Evolutionary conservation across 208 protist species (phyloP).

Genomic region (Crithidia bombi): DNA sequence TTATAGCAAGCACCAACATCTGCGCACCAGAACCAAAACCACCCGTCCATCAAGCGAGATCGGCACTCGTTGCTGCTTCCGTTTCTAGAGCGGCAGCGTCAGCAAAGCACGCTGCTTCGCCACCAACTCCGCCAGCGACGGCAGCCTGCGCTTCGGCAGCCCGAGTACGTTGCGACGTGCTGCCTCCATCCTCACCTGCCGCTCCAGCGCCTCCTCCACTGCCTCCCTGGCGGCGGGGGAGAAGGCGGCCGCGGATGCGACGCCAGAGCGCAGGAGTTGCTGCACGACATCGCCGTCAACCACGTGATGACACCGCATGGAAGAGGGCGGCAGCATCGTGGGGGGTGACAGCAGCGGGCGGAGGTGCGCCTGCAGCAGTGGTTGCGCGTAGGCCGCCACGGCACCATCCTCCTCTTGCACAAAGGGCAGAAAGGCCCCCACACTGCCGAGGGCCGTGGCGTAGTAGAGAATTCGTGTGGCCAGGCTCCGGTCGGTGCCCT

Average conservation of each 20-base stretch:
- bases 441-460: conserved; percentile 63
- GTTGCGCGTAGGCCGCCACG: conserved; percentile 68
- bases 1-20: too few relatives aligned
- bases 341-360: conserved; percentile 40
- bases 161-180: conserved; percentile 59
- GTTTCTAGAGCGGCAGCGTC: conserved; percentile 60
- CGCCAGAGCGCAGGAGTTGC: conserved; percentile 37
- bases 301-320: conserved; percentile 48
- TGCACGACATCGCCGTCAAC: conserved; percentile 70
- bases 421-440: conserved; percentile 78
- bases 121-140: conserved; percentile 55
- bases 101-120: conserved; percentile 76
- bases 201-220: conserved; percentile 54
- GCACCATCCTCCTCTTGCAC: conserved; percentile 74
- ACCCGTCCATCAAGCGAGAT: not conserved
- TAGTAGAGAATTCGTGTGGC: conserved; percentile 65
- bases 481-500: conserved; percentile 45
- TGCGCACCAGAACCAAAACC: too few relatives aligned
- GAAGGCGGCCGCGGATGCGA: conserved; percentile 41
- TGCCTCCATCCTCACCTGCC: conserved; percentile 47
- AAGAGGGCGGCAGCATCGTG: conserved; percentile 13
- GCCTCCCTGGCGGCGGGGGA: conserved; percentile 45
- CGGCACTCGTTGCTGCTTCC: not conserved
- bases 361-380: conserved; percentile 52
- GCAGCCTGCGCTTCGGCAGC: conserved; percentile 65